Evolutionary conservation across 495 filamentous ascomycete species (phyloP).

Genomic region (Arthonia radiata): DNA sequence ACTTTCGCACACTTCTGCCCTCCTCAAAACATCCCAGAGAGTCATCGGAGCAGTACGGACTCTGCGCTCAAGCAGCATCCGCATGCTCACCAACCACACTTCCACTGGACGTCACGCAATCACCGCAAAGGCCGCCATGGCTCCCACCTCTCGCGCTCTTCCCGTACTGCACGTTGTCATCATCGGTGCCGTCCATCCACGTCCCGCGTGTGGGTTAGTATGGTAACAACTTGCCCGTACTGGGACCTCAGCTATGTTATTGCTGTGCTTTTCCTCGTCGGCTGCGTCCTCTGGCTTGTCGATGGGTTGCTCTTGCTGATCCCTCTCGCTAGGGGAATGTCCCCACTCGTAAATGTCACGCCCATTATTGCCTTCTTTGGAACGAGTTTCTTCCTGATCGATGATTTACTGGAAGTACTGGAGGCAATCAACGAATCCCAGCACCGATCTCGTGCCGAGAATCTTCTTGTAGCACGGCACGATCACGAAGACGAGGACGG

Average conservation of each 20-base stretch:
- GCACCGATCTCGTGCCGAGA: no score
- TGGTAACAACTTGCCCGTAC: slow-evolving; percentile 31
- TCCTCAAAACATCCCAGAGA: slow-evolving; percentile 1
- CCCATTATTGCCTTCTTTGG: slow-evolving; percentile 38
- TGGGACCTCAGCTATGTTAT: slow-evolving; percentile 50
- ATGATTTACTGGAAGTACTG: slow-evolving; percentile 35
- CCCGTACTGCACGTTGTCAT: slow-evolving; percentile 7
- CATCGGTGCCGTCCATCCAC: slow-evolving; percentile 20
- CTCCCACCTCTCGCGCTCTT: slow-evolving; percentile 18
- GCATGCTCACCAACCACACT: slow-evolving; percentile 6
- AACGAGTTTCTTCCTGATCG: slow-evolving; percentile 43
- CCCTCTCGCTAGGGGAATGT: slow-evolving; percentile 26
- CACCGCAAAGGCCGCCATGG: slow-evolving; percentile 47
- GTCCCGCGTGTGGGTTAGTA: no score
- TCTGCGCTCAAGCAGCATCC: slow-evolving; percentile 1
- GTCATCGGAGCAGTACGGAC: slow-evolving; percentile 1
- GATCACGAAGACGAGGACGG: no score
- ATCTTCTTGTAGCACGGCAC: no score
- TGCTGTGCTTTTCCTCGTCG: slow-evolving; percentile 36
- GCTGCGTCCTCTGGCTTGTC: slow-evolving; percentile 38
- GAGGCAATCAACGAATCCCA: slow-evolving; percentile 54
- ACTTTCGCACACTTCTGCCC: slow-evolving; percentile 16
- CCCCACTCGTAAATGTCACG: slow-evolving; percentile 28
- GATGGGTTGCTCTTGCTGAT: slow-evolving; percentile 46
- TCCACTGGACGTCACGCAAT: slow-evolving; percentile 38